Evolutionary conservation across 257 asterid genomes (phyloP), one percentile per base, ranked within the genome.

Genomic region (Cynanchum wilfordii): DNA sequence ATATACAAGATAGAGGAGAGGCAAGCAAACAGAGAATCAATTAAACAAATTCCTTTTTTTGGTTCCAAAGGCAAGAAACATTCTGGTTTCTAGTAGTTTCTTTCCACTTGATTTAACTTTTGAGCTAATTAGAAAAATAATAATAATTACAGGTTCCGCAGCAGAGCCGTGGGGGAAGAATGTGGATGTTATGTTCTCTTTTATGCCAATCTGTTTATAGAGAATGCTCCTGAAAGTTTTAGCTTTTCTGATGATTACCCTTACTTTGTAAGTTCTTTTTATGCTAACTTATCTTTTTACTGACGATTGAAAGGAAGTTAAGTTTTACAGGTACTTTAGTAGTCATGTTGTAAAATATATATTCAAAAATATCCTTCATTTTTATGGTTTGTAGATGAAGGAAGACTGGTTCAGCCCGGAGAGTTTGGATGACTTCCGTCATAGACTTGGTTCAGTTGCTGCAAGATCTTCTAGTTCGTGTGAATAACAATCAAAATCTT

Each of bases 111-210:
- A 75, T 60, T 74, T 17, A 33, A 55, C 47, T 49, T 42, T 40
- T 72, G 3, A 22, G 68, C 79, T 80, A 45, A 77, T 69, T 36
- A 3, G 51, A 52, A 4, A 56, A 44, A 58, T 51, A 33, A 22
- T 67, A 19, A 0, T 6, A n/a, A n/a, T 81, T 77, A 52, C 86
- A 91, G 97, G 96, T 91, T 68, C 97, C 96, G 1, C 96, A 88
- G 47, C 93, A 91, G 82, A 79, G 64, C 70, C 71, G 73, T 62
- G 84, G 75, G n/a, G 0, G 84, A 65, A 6, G 91, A 81, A 64
- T 91, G 96, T 69, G 97, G 96, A 12, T 75, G 50, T n/a, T 88
- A 70, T 70, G 90, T 89, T 74, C 85, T 89, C 59, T 82, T 79
- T 73, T 91, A 79, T 83, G 71, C 86, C 51, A 45, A 66, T 52